These are phyloP conservation scores for Didymellaceae sp. DNA, from an alignment of 2,329 filamentous ascomycete genomes.

Conservation along the genomic window DNA sequence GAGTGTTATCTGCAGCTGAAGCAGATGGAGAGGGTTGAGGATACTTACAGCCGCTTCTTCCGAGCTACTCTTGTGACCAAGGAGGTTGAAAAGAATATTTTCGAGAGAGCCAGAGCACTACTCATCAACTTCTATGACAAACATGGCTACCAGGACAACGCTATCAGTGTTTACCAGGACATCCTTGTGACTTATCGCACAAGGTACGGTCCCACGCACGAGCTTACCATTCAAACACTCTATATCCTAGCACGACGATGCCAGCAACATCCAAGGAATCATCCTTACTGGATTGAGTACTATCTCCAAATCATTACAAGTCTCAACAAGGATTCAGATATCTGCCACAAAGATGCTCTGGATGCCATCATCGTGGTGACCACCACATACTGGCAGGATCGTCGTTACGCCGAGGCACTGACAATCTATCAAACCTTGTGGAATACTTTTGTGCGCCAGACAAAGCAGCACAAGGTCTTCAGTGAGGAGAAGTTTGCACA, in stretches of 20 bases:
- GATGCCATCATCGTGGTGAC: constrained; percentile 52
- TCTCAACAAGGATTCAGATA: constrained; percentile 49
- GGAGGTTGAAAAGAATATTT: constrained; percentile 36
- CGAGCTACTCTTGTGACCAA: constrained; percentile 43
- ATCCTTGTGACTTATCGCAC: constrained; percentile 45
- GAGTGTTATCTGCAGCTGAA: constrained; percentile 53
- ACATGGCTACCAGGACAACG: constrained; percentile 47
- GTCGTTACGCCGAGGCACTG: constrained; percentile 52
- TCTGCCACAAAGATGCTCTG: constrained; percentile 49
- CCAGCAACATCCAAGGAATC: constrained; percentile 47
- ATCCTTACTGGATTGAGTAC: constrained; percentile 55
- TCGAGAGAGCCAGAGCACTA: constrained; percentile 44
- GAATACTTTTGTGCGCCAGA: constrained; percentile 53
- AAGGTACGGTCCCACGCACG: constrained; percentile 46
- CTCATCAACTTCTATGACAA: constrained; percentile 50
- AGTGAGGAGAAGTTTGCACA: constrained; percentile 50
- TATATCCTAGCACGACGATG: constrained; percentile 54
- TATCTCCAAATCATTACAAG: constrained; percentile 56
- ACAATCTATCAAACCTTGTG: constrained; percentile 53
- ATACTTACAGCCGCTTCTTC: constrained; percentile 50
- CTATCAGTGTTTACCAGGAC: constrained; percentile 47
- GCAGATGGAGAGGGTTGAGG: constrained; percentile 48
- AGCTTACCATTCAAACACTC: constrained; percentile 55
- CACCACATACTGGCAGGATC: constrained; percentile 56
- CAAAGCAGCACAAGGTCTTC: constrained; percentile 54